These are phyloP conservation scores for Phytophthora boehmeriae DNA, from an alignment of 352 stramenopile species.

Conservation along the genomic window DNA sequence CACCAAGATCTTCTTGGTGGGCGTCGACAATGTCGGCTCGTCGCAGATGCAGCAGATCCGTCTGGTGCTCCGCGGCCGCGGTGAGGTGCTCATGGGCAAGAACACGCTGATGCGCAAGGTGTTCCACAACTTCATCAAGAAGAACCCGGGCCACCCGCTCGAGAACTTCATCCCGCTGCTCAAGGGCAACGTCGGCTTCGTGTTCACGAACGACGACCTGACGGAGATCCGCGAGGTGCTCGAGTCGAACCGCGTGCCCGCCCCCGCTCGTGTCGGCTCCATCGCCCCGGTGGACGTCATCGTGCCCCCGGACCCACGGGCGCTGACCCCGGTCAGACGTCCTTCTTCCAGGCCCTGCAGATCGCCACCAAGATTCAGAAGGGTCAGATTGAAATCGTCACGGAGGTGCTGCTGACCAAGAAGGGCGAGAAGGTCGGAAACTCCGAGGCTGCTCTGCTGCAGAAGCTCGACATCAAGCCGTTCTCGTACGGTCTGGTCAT, in stretches of 20 bases:
- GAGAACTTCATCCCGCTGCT: conserved; percentile 88
- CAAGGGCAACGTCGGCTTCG: conserved; percentile 99
- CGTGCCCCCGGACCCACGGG: conserved; percentile 97
- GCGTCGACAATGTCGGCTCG: conserved; percentile 99
- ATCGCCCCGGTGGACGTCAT: conserved; percentile 97
- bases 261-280: conserved; percentile 95
- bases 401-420: conserved; percentile 95
- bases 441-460: conserved; percentile 97
- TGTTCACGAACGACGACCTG: conserved; percentile 99
- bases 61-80: conserved; percentile 93
- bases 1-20: conserved; percentile 98
- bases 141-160: conserved; percentile 96
- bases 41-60: conserved; percentile 99
- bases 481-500: conserved; percentile 99
- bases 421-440: conserved; percentile 97
- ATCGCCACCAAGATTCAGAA: conserved; percentile 99
- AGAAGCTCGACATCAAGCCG: conserved; percentile 99
- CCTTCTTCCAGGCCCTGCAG: conserved; percentile 99
- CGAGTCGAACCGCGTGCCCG: conserved; percentile 93
- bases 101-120: conserved; percentile 99
- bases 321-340: conserved; percentile 99
- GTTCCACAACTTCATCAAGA: conserved; percentile 96
- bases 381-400: conserved; percentile 99
- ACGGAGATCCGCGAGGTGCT: conserved; percentile 90
- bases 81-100: conserved; percentile 99